phyloP scores from a whole-genome alignment of 2,329 filamentous ascomycete genomes.

The Colletotrichum melonis region DNA sequence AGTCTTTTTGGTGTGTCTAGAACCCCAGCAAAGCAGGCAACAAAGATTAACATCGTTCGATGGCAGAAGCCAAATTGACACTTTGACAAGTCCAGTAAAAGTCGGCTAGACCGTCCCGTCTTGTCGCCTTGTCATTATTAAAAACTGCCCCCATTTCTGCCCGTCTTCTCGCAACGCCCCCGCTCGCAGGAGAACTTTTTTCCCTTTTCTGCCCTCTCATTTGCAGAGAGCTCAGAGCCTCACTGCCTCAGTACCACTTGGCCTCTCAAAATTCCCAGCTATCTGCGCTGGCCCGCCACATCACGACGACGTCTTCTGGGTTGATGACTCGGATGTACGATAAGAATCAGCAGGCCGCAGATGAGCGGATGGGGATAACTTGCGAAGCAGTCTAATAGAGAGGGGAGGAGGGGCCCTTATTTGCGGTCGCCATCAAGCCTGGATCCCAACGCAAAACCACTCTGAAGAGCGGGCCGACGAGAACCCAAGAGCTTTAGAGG shows the following conservation, averaged over 20 bases:
- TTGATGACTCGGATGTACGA: background rate
- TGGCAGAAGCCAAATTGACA: background rate
- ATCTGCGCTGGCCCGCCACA: background rate
- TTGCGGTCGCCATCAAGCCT: background rate
- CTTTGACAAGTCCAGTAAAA: background rate
- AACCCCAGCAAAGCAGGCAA: background rate
- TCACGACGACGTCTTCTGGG: background rate
- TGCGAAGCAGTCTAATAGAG: background rate
- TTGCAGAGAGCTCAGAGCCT: background rate
- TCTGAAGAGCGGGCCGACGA: background rate
- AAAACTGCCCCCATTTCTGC: background rate
- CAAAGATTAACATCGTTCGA: slow-evolving; percentile 8
- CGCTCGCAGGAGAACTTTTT: background rate
- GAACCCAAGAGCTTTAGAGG: background rate
- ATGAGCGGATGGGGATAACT: background rate
- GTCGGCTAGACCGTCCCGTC: background rate
- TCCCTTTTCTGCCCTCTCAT: background rate
- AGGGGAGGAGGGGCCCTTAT: background rate
- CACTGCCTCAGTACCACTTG: too few relatives aligned
- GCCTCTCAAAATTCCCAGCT: background rate
- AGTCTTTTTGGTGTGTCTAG: background rate
- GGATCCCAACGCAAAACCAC: background rate
- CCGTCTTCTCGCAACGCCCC: background rate
- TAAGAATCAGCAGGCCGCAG: background rate
- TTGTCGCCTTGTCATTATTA: slow-evolving; percentile 5